Conservation (phyloP, 1,284 basidiomycete genomes). For the Leccinum subrobustum region DNA sequence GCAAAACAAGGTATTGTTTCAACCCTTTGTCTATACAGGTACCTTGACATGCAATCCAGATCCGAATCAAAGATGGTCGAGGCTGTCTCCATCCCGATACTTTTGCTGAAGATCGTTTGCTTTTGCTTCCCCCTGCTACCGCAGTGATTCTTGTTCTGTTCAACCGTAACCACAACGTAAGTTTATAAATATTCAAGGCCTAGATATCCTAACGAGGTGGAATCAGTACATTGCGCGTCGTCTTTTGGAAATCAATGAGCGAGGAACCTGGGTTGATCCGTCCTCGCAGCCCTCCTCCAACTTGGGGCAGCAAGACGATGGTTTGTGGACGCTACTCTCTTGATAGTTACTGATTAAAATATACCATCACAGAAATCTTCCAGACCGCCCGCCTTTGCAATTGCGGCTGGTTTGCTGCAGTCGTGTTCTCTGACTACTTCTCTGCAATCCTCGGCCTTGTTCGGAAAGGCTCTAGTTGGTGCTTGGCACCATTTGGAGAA, state of each 20-base stretch:
- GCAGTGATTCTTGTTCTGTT: constrained; percentile 76
- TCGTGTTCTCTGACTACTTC: constrained; percentile 78
- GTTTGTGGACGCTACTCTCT: constrained; percentile 10
- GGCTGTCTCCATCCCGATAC: constrained; percentile 68
- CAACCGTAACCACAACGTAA: constrained; percentile 82
- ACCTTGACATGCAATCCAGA: constrained; percentile 17
- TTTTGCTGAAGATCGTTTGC: constrained; percentile 76
- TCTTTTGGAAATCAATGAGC: constrained; percentile 78
- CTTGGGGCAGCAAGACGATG: constrained; percentile 63
- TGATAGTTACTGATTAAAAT: neutral
- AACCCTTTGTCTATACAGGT: neutral
- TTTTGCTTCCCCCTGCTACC: constrained; percentile 77
- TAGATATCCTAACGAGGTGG: neutral
- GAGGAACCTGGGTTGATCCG: constrained; percentile 56
- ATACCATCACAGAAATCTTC: constrained; percentile 56
- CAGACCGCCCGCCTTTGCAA: constrained; percentile 77
- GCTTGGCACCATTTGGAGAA: constrained; percentile 68
- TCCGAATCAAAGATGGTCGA: constrained; percentile 58
- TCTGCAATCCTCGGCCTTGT: constrained; percentile 72
- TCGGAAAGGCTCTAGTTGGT: constrained; percentile 68
- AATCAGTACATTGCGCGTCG: constrained; percentile 75
- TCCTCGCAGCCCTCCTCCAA: constrained; percentile 39
- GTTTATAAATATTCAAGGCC: constrained; percentile 22
- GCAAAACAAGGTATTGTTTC: constrained; percentile 50
- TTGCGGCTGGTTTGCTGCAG: constrained; percentile 71